Percentiles rank a stretch among this genome's conserved stretches.
These are phyloP conservation scores for Ceratobasidium sp. DNA, from an alignment of 1,284 basidiomycete species.

Conservation along the genomic window DNA sequence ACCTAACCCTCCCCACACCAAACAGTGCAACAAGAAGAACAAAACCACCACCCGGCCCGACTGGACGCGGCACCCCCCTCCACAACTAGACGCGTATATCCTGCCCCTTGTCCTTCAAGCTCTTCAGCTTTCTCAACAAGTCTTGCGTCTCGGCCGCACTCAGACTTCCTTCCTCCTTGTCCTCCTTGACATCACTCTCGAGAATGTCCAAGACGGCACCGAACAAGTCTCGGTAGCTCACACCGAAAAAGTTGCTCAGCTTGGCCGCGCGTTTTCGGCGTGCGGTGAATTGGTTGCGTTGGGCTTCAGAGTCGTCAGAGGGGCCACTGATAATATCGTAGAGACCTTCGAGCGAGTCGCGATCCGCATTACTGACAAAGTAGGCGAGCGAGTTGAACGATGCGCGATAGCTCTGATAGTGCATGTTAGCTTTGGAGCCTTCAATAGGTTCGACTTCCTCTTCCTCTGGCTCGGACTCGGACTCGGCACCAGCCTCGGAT, in stretches of 20 bases:
- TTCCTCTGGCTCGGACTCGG: slow-evolving; percentile 17
- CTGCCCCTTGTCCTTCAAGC: slow-evolving; percentile 61
- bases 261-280: slow-evolving; percentile 75
- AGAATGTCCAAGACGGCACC: slow-evolving; percentile 76
- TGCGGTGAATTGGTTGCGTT: slow-evolving; percentile 59
- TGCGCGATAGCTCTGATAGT: slow-evolving; percentile 73
- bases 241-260: slow-evolving; percentile 80
- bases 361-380: slow-evolving; percentile 76
- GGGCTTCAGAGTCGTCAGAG: slow-evolving; percentile 45
- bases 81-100: slow-evolving; percentile 45
- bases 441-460: neutral
- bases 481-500: slow-evolving; percentile 45
- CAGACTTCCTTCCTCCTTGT: slow-evolving; percentile 42
- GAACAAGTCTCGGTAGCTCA: slow-evolving; percentile 75
- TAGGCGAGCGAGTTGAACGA: slow-evolving; percentile 75
- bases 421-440: slow-evolving; percentile 8
- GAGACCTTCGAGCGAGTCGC: slow-evolving; percentile 70
- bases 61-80: neutral
- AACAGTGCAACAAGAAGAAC: slow-evolving; percentile 10
- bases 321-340: slow-evolving; percentile 65
- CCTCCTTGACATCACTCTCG: slow-evolving; percentile 73
- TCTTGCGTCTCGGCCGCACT: slow-evolving; percentile 55
- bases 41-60: neutral
- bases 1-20: neutral
- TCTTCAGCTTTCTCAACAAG: slow-evolving; percentile 64